Percentiles rank a stretch among this genome's conserved stretches.
Conservation (phyloP, 2,329 filamentous ascomycete species). For the Fusarium robinianum region DNA sequence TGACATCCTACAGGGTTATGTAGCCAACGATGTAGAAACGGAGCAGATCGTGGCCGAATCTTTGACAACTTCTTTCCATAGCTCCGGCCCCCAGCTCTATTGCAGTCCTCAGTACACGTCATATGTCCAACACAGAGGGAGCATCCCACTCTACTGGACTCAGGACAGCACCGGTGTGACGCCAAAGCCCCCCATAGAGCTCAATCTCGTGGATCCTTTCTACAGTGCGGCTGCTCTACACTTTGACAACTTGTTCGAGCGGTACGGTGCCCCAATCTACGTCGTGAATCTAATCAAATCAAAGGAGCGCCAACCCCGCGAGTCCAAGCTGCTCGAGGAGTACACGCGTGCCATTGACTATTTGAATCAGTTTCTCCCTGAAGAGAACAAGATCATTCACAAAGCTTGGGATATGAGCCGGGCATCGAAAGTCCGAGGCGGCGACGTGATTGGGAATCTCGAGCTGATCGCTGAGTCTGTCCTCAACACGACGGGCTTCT, state of each 20-base stretch:
- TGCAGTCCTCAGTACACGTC: slow-evolving; percentile 92
- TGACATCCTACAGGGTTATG: slow-evolving; percentile 66
- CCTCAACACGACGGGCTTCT: slow-evolving; percentile 85
- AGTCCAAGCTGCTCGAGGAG: slow-evolving; percentile 87
- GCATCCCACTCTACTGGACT: slow-evolving; percentile 96
- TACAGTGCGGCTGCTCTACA: slow-evolving; percentile 91
- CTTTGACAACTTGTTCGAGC: slow-evolving; percentile 91
- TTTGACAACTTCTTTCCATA: slow-evolving; percentile 92
- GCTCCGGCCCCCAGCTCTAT: slow-evolving; percentile 81
- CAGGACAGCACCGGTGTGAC: slow-evolving; percentile 95
- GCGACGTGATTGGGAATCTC: slow-evolving; percentile 91
- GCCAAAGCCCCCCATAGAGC: slow-evolving; percentile 92
- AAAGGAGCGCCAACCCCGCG: slow-evolving; percentile 83
- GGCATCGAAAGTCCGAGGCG: slow-evolving; percentile 86
- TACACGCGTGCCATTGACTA: slow-evolving; percentile 88
- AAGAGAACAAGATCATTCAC: slow-evolving; percentile 84
- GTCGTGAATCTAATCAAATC: slow-evolving; percentile 90
- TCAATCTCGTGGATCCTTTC: slow-evolving; percentile 95
- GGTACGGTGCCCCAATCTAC: slow-evolving; percentile 92
- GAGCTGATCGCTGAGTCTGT: slow-evolving; percentile 90
- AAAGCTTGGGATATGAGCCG: slow-evolving; percentile 98
- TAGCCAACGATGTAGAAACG: slow-evolving; percentile 98
- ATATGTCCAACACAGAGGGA: slow-evolving; percentile 94
- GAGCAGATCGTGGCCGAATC: slow-evolving; percentile 98
- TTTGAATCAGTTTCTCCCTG: slow-evolving; percentile 89